Percentiles rank a stretch among this genome's conserved stretches.
Evolutionary conservation across 495 filamentous ascomycete species (phyloP).

Genomic region (Polyplosphaeria fusca): DNA sequence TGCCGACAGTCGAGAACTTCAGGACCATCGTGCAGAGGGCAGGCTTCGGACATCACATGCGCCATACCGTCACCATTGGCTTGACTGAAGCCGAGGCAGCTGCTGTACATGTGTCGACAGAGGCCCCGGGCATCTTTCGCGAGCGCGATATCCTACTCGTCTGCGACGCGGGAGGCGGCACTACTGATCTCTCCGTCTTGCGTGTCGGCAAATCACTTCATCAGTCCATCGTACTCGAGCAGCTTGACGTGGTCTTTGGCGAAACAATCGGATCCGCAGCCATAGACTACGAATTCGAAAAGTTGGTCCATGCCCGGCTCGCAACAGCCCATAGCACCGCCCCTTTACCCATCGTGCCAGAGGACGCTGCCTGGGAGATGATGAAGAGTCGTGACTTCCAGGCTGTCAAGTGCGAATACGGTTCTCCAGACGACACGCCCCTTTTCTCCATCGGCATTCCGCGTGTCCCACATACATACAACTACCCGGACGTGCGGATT

Average conservation of each 20-base stretch:
- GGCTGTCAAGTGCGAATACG: constrained; percentile 41
- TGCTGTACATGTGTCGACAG: constrained; percentile 54
- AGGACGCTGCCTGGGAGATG: constrained; percentile 39
- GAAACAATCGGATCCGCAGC: constrained; percentile 37
- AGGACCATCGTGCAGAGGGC: constrained; percentile 49
- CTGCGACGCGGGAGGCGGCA: constrained; percentile 57
- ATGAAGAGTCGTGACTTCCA: constrained; percentile 38
- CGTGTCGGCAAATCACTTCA: constrained; percentile 31
- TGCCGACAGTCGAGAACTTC: constrained; percentile 57
- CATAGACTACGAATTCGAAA: constrained; percentile 38
- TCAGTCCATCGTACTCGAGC: constrained; percentile 39
- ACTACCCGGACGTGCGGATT: constrained; percentile 40
- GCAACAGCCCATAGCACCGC: constrained; percentile 17
- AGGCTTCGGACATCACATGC: constrained; percentile 48
- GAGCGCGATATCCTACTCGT: constrained; percentile 50
- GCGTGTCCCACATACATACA: constrained; percentile 43
- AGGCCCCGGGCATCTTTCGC: constrained; percentile 39
- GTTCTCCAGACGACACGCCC: constrained; percentile 40
- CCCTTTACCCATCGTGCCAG: constrained; percentile 23
- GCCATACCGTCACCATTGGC: constrained; percentile 55
- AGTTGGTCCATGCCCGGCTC: constrained; percentile 28
- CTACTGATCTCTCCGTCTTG: constrained; percentile 43
- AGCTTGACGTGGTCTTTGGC: constrained; percentile 45
- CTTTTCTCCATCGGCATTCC: constrained; percentile 35
- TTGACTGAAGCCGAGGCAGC: constrained; percentile 68